Evolutionary conservation across 495 filamentous ascomycete genomes (phyloP).

Genomic region (Penicillium antarcticum): DNA sequence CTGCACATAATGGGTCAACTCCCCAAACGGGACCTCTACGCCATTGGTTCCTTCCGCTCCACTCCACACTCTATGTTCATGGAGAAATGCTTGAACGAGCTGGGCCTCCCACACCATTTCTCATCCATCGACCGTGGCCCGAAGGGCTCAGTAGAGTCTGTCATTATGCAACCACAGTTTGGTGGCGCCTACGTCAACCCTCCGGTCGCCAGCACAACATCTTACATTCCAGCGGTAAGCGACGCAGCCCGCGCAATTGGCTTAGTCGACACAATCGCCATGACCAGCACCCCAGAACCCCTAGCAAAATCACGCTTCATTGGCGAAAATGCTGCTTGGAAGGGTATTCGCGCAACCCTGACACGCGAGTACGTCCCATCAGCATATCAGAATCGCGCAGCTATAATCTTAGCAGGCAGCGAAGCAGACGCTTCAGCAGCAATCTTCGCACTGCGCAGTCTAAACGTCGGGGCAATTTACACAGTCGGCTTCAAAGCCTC

Average conservation of each 20-base stretch:
- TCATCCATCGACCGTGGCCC: conserved; percentile 68
- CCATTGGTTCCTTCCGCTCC: conserved; percentile 67
- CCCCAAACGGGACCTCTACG: conserved; percentile 75
- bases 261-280: conserved; percentile 74
- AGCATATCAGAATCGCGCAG: conserved; percentile 70
- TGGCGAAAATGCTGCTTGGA: conserved; percentile 80
- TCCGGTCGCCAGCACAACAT: conserved; percentile 48
- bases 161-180: conserved; percentile 67
- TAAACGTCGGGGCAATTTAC: conserved; percentile 76
- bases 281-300: conserved; percentile 38
- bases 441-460: conserved; percentile 70
- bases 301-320: conserved; percentile 45
- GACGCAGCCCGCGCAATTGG: conserved; percentile 73
- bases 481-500: conserved; percentile 77
- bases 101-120: conserved; percentile 77
- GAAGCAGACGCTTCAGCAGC: conserved; percentile 69
- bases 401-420: conserved; percentile 65
- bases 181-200: conserved; percentile 78
- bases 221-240: conserved; percentile 61
- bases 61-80: conserved; percentile 78
- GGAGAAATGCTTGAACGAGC: conserved; percentile 85
- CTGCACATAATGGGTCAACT: conserved; percentile 75
- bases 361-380: conserved; percentile 78
- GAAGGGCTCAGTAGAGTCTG: conserved; percentile 59
- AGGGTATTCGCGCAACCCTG: conserved; percentile 74